Percentiles rank a stretch among this genome's conserved stretches.
phyloP scores from a whole-genome alignment of 768 basidiomycete genomes.

The Boletus speciosus region DNA sequence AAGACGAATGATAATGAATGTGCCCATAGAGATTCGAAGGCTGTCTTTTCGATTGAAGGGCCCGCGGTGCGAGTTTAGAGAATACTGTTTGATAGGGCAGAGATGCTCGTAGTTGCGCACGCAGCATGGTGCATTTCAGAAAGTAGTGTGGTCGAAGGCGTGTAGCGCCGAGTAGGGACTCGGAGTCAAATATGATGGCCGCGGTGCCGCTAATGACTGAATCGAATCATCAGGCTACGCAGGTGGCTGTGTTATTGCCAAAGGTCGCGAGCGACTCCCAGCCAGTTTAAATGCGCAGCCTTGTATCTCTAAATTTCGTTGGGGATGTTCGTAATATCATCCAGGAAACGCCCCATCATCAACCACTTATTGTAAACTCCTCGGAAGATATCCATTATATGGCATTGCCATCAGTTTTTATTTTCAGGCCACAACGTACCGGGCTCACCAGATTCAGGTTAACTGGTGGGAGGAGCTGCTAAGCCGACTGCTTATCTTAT shows the following conservation, averaged over 20 bases:
- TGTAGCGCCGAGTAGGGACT: background rate
- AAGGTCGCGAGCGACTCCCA: background rate
- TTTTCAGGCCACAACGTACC: background rate
- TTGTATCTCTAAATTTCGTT: background rate
- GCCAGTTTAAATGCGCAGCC: background rate
- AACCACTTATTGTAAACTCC: background rate
- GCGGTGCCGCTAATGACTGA: constrained; percentile 3
- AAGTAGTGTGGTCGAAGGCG: background rate
- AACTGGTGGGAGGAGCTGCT: background rate
- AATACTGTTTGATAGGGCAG: background rate
- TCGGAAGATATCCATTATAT: background rate
- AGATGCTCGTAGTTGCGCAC: constrained; percentile 23
- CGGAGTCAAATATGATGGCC: background rate
- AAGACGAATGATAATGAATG: background rate
- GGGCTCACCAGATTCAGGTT: background rate
- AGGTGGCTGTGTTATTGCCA: constrained; percentile 9
- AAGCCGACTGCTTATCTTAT: background rate
- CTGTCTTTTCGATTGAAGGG: background rate
- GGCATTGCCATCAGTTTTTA: background rate
- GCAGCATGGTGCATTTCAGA: constrained; percentile 54
- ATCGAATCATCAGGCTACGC: background rate
- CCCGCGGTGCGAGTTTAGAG: background rate
- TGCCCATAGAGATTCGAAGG: background rate
- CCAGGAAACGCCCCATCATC: background rate
- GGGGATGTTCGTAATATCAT: background rate